A percentile compares a stretch with the other conserved stretches of the same genome.
Conservation (phyloP, 1,139 yeast genomes). For the Nakaseomyces uthaithaninus region DNA sequence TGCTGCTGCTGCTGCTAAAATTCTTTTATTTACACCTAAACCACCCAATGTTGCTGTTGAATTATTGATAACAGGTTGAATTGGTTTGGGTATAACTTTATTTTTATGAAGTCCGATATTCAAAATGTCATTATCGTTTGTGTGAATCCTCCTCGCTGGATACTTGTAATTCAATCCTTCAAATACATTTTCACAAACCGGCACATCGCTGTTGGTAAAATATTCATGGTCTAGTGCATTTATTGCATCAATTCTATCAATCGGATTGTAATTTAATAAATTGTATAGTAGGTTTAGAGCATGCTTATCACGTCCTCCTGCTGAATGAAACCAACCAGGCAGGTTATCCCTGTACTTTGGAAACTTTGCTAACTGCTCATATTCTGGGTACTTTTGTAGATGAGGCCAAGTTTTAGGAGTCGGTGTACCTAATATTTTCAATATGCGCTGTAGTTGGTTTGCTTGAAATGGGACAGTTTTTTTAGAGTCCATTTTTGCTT, state of each 20-base stretch:
- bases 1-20: slow-evolving; percentile 33
- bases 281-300: slow-evolving; percentile 59
- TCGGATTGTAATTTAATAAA: slow-evolving; percentile 76
- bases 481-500: slow-evolving; percentile 88
- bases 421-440: slow-evolving; percentile 90
- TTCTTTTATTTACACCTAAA: slow-evolving; percentile 31
- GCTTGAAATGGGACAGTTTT: slow-evolving; percentile 90
- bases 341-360: slow-evolving; percentile 61
- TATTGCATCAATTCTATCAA: slow-evolving; percentile 65
- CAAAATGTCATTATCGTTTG: slow-evolving; percentile 64
- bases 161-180: slow-evolving; percentile 55
- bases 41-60: slow-evolving; percentile 27
- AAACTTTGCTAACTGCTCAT: slow-evolving; percentile 53
- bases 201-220: slow-evolving; percentile 51
- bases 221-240: slow-evolving; percentile 69
- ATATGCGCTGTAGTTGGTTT: slow-evolving; percentile 80
- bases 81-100: slow-evolving; percentile 20
- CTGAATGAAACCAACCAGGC: slow-evolving; percentile 74
- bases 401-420: slow-evolving; percentile 68
- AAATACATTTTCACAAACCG: slow-evolving; percentile 62
- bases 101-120: slow-evolving; percentile 24
- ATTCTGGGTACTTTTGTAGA: slow-evolving; percentile 77
- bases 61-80: slow-evolving; percentile 18
- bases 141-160: slow-evolving; percentile 65
- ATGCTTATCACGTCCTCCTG: slow-evolving; percentile 62